A percentile compares a stretch with the other conserved stretches of the same genome.
These are phyloP conservation scores for Scedosporium dehoogii DNA, from an alignment of 2,329 filamentous ascomycete genomes.

Conservation along the genomic window DNA sequence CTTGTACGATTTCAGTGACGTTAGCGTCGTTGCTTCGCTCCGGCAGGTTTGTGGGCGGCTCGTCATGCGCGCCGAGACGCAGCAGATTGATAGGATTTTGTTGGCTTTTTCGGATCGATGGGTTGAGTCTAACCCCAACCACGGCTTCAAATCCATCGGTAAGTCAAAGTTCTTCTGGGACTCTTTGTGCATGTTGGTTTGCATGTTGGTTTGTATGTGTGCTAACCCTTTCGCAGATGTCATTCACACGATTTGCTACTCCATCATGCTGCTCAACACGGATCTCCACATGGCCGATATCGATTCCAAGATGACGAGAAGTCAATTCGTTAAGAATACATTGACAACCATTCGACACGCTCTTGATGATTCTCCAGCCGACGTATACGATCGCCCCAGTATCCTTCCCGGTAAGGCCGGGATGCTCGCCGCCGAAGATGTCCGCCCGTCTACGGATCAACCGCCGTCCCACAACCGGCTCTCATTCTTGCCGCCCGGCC, in stretches of 20 bases:
- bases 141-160: slow-evolving; percentile 87
- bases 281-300: slow-evolving; percentile 94
- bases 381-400: slow-evolving; percentile 51
- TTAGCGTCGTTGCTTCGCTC: slow-evolving; percentile 70
- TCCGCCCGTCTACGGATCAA: slow-evolving; percentile 24
- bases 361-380: slow-evolving; percentile 60
- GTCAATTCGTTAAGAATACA: slow-evolving; percentile 93
- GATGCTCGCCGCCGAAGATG: slow-evolving; percentile 21
- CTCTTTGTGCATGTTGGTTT: too few species aligned
- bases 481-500: slow-evolving; percentile 41
- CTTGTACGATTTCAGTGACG: slow-evolving; percentile 73
- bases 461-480: slow-evolving; percentile 30
- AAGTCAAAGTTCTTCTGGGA: slow-evolving; percentile 25
- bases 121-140: slow-evolving; percentile 85
- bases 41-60: slow-evolving; percentile 74
- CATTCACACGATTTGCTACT: slow-evolving; percentile 95
- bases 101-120: slow-evolving; percentile 82
- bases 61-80: slow-evolving; percentile 81
- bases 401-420: slow-evolving; percentile 36
- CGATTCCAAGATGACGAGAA: slow-evolving; percentile 89
- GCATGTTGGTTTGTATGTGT: slow-evolving; percentile 4
- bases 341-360: slow-evolving; percentile 79
- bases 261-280: slow-evolving; percentile 88
- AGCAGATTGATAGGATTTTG: slow-evolving; percentile 91
- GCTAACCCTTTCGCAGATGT: slow-evolving; percentile 53